Percentiles rank a stretch among this genome's conserved stretches.
These are phyloP conservation scores for Uronychia binucleata DNA, from an alignment of 73 alveolate genomes.

Conservation along the genomic window DNA sequence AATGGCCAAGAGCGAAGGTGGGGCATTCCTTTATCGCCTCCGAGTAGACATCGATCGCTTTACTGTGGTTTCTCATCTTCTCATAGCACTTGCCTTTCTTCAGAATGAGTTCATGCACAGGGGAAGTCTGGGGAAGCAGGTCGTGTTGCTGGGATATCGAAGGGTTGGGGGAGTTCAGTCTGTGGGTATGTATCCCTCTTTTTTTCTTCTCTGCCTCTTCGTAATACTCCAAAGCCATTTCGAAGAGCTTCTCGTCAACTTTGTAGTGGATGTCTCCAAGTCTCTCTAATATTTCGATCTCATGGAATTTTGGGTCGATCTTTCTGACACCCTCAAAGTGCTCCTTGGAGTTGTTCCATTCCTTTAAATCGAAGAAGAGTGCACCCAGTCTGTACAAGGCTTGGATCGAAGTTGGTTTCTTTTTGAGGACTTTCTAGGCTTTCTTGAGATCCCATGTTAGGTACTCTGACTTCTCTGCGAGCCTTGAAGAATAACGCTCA, in stretches of 20 bases:
- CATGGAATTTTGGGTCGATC: conserved; percentile 22
- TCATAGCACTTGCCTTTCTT: conserved; percentile 36
- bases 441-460: not conserved
- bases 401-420: conserved; percentile 8
- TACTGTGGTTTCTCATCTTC: conserved; percentile 12
- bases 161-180: too few relatives aligned
- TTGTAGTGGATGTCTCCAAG: conserved; percentile 47
- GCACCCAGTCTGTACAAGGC: conserved; percentile 22
- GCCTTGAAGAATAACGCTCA: not conserved
- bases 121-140: not conserved
- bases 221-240: conserved; percentile 44
- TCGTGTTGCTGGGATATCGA: too few relatives aligned
- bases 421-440: not conserved
- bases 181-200: conserved; percentile 10
- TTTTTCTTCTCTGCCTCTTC: conserved; percentile 26
- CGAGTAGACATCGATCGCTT: conserved; percentile 4
- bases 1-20: conserved; percentile 12
- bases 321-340: not conserved
- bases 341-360: conserved; percentile 21
- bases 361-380: conserved; percentile 22
- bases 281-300: conserved; percentile 18
- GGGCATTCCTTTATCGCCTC: conserved; percentile 1
- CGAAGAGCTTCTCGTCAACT: conserved; percentile 36
- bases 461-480: not conserved
- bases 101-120: not conserved